Conservation (phyloP, 2,329 filamentous ascomycete species). For the Fusarium scirpi region DNA sequence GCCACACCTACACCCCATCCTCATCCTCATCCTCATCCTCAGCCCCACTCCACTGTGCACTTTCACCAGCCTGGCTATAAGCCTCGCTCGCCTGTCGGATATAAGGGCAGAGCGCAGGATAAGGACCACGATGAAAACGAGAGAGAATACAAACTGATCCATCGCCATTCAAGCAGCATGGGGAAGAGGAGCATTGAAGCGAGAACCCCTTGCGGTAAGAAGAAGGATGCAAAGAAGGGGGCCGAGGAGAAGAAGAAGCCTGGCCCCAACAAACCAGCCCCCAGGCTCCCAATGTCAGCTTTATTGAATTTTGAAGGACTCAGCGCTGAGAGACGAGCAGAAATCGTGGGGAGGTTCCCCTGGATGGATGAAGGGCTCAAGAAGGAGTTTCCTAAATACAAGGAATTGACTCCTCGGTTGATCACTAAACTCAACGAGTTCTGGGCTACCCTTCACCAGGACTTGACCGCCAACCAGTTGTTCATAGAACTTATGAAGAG, state of each 20-base stretch:
- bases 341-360: background rate
- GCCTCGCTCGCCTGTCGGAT: background rate
- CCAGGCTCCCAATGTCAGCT: slow-evolving; percentile 1
- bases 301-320: slow-evolving; percentile 18
- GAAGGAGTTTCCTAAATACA: slow-evolving; percentile 4
- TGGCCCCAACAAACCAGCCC: slow-evolving; percentile 6
- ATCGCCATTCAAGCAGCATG: background rate
- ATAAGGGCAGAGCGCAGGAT: background rate
- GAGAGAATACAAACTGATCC: background rate
- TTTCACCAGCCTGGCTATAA: background rate
- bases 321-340: background rate
- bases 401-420: slow-evolving; percentile 1
- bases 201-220: background rate
- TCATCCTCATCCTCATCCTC: background rate
- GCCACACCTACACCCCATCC: background rate
- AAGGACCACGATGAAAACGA: background rate
- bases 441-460: background rate
- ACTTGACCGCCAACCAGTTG: background rate
- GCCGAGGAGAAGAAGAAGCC: background rate
- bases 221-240: background rate
- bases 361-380: background rate
- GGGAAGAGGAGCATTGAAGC: background rate
- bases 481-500: background rate
- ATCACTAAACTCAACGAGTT: slow-evolving; percentile 22
- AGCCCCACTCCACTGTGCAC: background rate